Base-by-base conservation (phyloP, 1,284 basidiomycete genomes). In the Athelia psychrophila region DNA sequence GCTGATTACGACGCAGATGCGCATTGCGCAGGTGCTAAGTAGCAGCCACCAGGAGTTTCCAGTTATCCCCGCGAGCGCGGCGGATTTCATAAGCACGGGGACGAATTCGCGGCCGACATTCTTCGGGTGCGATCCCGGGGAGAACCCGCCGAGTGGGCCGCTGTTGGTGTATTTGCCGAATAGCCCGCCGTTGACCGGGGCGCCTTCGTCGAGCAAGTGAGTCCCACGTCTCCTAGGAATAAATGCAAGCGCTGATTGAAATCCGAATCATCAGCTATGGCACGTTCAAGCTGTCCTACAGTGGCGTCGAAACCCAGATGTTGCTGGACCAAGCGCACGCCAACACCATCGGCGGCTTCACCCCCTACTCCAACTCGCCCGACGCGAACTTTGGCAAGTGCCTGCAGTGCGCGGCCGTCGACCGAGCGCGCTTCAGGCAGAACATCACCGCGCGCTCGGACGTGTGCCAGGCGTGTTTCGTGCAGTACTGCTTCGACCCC, bases 21-120 rank as follows among this genome's bases (percentile, higher is more conserved):
- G 83, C 47, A 73, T 78, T 25, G 65, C 70, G 15, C 75, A 66
- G 23, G 52, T 30, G 27, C 27, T 30, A 5, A 30, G 27, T 13
- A 13, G 6, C 3, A 78, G 83, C 0, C 85, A 86, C 62, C 80
- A 84, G 54, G 63, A 63, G 24, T 83, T 88, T 62, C 86, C 86
- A 13, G 80, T 82, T 2, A 77, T 86, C 47, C 86, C 85, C n/a
- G 60, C 65, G 2, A 73, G 68, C 15, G 57, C 73, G 1, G 72
- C 76, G 15, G 79, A 77, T 4, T 89, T 89, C 60, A 62, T 88
- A 47, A 68, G 72, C 13, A 78, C 77, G 8, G 90, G 90, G 15
- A 73, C 87, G 10, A 87, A 85, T 64, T 74, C 75, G 36, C 78
- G 88, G 18, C 80, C 88, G 5, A 85, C 85, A 0, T 91, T 92